Evolutionary conservation across 2,329 filamentous ascomycete species (phyloP), one percentile per base, ranked within the genome.

Genomic region (Graphilbum ipis-grandicollis): DNA sequence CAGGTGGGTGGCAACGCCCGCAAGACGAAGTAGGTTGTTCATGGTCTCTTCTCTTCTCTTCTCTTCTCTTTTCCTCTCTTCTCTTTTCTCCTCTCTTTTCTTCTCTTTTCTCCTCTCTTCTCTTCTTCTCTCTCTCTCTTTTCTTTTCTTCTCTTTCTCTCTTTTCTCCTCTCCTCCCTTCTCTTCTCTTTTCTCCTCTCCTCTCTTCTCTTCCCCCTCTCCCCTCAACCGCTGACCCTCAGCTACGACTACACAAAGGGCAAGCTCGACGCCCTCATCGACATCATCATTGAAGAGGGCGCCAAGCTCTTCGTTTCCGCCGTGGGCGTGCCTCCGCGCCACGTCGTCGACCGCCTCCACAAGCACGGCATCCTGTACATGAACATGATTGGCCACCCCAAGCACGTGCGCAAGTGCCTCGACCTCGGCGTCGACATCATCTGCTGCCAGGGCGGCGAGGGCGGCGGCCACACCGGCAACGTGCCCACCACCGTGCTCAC

Each of bases 341-440:
- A 71, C 48, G 78, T 94, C 41, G 85, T 98, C 51, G 85, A 96
- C 47, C 79, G 73, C 55, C 75, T 98, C 33, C 90, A 98, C 71
- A 71, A 75, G 53, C 65, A 75, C 52, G 86, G 86, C 47, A 72
- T 98, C 48, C 70, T 93, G 47, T 93, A 92, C 71, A 96, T 96
- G 90, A 98, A 98, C 77, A 98, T 98, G 90, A 86, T 98, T 56
- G 90, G 90, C 47, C 90, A 98, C 70, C 88, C 90, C 54, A 98
- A 98, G 76, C 90, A 98, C 65, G 88, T 93, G 45, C 72, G 84
- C 62, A 98, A 96, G 71, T 92, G 84, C 60, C 70, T 98, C 44
- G 84, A 88, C 35, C 71, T 86, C 41, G 90, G 86, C 46, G 83
- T 77, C 49, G 90, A 98, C 60, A 80, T 98, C 51, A 96, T 98